Evolutionary conservation across 108 stramenopile species (phyloP).

Genomic region (Stephanodiscus triporus): DNA sequence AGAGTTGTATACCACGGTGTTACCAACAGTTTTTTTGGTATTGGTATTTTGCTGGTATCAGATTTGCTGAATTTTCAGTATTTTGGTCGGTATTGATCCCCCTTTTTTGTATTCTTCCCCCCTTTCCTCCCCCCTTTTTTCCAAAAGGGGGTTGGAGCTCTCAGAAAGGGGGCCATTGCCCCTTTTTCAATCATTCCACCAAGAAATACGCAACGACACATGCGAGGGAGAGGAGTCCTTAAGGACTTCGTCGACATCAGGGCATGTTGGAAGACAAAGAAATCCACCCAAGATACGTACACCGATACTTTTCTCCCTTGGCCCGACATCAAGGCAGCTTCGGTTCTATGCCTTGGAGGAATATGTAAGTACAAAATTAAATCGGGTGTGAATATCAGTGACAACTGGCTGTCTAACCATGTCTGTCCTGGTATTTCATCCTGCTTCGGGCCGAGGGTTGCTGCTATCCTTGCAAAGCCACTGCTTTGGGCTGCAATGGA

Average conservation of each 20-base stretch:
- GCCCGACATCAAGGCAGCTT: conserved; percentile 19
- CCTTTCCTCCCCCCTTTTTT: no score
- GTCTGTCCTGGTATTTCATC: conserved; percentile 14
- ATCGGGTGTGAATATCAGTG: conserved; percentile 4
- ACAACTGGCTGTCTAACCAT: conserved; percentile 10
- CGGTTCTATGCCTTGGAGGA: conserved; percentile 16
- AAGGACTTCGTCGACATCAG: conserved; percentile 14
- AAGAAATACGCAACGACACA: conserved; percentile 14
- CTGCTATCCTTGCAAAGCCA: no score
- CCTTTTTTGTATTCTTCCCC: no score
- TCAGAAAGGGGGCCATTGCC: no score
- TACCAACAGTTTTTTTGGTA: no score
- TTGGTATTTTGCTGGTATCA: no score
- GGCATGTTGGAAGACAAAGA: not conserved
- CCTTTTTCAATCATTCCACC: not conserved
- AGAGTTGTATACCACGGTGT: no score
- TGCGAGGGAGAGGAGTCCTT: conserved; percentile 8
- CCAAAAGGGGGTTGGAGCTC: no score
- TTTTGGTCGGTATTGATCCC: no score
- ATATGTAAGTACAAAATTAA: conserved; percentile 18
- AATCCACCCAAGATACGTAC: conserved; percentile 4
- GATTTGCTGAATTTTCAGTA: no score
- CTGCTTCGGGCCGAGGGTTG: no score
- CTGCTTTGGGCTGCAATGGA: no score
- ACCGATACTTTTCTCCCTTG: conserved; percentile 13